A percentile compares a stretch with the other conserved stretches of the same genome.
phyloP scores from a whole-genome alignment of 2,329 filamentous ascomycete species.

The Hypoxylon sp. region DNA sequence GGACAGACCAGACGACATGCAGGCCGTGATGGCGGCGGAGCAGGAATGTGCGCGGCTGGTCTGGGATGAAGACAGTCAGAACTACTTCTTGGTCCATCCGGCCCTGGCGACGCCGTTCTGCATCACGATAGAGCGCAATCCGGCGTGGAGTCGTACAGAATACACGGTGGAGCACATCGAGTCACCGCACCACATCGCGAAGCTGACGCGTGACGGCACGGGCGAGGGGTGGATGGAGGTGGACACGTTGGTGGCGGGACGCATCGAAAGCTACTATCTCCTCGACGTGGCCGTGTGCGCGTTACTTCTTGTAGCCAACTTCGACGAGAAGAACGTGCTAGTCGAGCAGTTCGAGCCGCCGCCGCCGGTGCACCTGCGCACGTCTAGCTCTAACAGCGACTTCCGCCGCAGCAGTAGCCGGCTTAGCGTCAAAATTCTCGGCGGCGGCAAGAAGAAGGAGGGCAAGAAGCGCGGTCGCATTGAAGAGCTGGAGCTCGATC shows the following conservation, averaged over 20 bases:
- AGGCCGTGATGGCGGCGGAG: slow-evolving; percentile 72
- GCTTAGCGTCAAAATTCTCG: slow-evolving; percentile 47
- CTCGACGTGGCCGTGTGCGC: slow-evolving; percentile 72
- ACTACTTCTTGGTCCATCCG: slow-evolving; percentile 73
- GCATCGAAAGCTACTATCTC: slow-evolving; percentile 71
- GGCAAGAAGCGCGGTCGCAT: slow-evolving; percentile 57
- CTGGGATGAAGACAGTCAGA: slow-evolving; percentile 73
- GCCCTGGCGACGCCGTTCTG: slow-evolving; percentile 73
- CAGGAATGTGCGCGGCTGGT: slow-evolving; percentile 77
- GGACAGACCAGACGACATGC: slow-evolving; percentile 68
- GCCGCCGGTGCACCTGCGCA: slow-evolving; percentile 54
- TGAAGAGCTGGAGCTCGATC: slow-evolving; percentile 70
- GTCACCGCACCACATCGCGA: slow-evolving; percentile 69
- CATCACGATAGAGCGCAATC: slow-evolving; percentile 67
- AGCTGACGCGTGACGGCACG: slow-evolving; percentile 69
- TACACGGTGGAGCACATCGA: slow-evolving; percentile 75
- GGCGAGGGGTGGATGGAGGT: slow-evolving; percentile 71
- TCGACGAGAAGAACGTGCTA: slow-evolving; percentile 64
- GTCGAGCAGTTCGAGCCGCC: slow-evolving; percentile 71
- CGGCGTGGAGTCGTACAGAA: slow-evolving; percentile 70
- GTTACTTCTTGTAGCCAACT: slow-evolving; percentile 68
- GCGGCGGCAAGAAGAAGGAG: slow-evolving; percentile 48
- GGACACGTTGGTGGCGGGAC: slow-evolving; percentile 69
- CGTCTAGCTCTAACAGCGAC: slow-evolving; percentile 38
- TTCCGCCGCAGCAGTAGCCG: slow-evolving; percentile 49